Evolutionary conservation across 2,329 filamentous ascomycete genomes (phyloP), one percentile per base, ranked within the genome.

Genomic region (Neofusicoccum ribis): DNA sequence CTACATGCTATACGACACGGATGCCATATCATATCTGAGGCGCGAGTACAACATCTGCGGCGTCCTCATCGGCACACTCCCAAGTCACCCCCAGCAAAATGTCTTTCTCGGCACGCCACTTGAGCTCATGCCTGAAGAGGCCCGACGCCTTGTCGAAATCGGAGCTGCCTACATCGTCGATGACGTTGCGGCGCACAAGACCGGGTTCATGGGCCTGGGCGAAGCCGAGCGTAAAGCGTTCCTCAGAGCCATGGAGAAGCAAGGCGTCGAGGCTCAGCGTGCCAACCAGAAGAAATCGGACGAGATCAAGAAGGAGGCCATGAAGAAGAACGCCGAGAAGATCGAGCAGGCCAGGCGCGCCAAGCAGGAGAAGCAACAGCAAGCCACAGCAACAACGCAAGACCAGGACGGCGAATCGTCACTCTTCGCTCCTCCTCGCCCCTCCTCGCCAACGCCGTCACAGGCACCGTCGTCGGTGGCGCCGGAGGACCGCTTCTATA

Each of bases 71-170:
- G 95, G 95, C 65, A 93, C 91, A 7, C 88, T 97, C 36, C 94
- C 95, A 1, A 93, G 98, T 78, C 89, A 92, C 65, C 93, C 93
- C 5, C 94, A 96, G 71, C 95, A 99, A 79, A 98, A 97, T 79
- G 86, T 97, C 65, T 98, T 98, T 75, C 86, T 94, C 66, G 92
- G 93, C 51, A 81, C 98, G 58, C 95, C 95, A 2, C 81, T 98
- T 31, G 91, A 97, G 81, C 83, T 99, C 50, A 91, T 95, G 82
- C 89, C 92, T 1, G 95, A 98, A 79, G 95, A 99, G 81, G 93
- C 90, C 3, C 86, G 88, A 68, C 80, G 95, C 63, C 84, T 99
- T 34, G 88, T 96, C 66, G 89, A 92, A 70, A 89, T 89, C 70
- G 88, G 86, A 66, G 86, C 88, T 70, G 94, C 88, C 47, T 92